Evolutionary conservation across 31 red algal species (phyloP).

Genomic region (Porphyra umbilicalis): DNA sequence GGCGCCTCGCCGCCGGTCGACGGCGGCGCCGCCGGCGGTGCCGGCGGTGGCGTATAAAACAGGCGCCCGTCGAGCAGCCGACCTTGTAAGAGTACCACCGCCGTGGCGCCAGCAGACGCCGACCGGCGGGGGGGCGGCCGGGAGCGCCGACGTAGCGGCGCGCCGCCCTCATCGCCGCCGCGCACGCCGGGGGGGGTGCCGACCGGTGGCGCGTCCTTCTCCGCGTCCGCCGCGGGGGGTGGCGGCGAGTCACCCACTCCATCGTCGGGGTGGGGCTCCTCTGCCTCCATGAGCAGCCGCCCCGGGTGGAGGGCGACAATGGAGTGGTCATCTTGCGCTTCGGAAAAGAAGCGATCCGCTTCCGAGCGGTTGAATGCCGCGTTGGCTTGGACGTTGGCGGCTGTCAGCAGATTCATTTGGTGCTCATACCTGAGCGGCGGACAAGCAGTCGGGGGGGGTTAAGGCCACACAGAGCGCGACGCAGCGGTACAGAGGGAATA

Average conservation of each 20-base stretch:
- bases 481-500: too few species aligned
- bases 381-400: not conserved
- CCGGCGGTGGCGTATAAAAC: slow-evolving; percentile 45
- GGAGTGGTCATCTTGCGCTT: not conserved
- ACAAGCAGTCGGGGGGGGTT: too few species aligned
- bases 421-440: slow-evolving; percentile 3
- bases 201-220: not conserved
- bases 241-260: too few species aligned
- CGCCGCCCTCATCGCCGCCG: too few species aligned
- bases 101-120: slow-evolving; percentile 4
- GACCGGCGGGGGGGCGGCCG: not conserved
- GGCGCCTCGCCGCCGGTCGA: not conserved
- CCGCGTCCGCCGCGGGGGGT: not conserved
- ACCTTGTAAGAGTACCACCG: slow-evolving; percentile 34
- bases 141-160: not conserved
- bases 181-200: not conserved
- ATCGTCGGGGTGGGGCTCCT: slow-evolving; percentile 3
- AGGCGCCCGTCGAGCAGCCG: slow-evolving; percentile 36
- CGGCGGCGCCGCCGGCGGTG: not conserved
- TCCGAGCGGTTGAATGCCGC: slow-evolving; percentile 1
- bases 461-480: too few species aligned
- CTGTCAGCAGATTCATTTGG: slow-evolving; percentile 8
- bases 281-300: slow-evolving; percentile 12
- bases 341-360: slow-evolving; percentile 16
- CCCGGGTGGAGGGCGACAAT: slow-evolving; percentile 14